Conservation (phyloP, 1,139 yeast species). For the Suhomyces taliae region DNA sequence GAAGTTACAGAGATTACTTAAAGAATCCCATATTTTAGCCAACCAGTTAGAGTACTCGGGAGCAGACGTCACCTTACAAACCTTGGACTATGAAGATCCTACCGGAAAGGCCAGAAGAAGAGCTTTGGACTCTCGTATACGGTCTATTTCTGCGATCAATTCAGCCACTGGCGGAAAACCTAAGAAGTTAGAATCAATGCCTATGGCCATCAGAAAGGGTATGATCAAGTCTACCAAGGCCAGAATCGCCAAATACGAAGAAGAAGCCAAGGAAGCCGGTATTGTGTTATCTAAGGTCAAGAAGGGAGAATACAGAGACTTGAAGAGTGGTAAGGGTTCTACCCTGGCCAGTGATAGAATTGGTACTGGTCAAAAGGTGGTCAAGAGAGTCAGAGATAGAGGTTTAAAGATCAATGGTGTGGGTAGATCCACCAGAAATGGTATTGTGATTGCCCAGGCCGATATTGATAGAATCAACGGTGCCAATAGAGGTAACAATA, state of each 20-base stretch:
- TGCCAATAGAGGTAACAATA: constrained; percentile 15
- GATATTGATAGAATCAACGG: constrained; percentile 58
- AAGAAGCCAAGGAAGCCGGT: constrained; percentile 86
- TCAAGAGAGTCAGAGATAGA: constrained; percentile 55
- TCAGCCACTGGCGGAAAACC: constrained; percentile 42
- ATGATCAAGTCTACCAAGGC: constrained; percentile 60
- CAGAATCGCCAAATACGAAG: constrained; percentile 59
- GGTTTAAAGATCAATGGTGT: constrained; percentile 78
- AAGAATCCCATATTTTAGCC: constrained; percentile 83
- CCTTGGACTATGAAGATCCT: constrained; percentile 66
- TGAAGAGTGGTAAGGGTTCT: constrained; percentile 56
- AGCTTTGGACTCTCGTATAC: constrained; percentile 67
- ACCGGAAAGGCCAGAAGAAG: constrained; percentile 79
- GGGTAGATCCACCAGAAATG: constrained; percentile 80
- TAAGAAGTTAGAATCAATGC: constrained; percentile 68
- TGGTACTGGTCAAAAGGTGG: constrained; percentile 47
- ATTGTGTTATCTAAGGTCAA: constrained; percentile 67
- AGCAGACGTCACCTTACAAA: constrained; percentile 71
- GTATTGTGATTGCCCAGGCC: constrained; percentile 67
- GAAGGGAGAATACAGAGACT: constrained; percentile 62
- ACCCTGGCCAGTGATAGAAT: constrained; percentile 55
- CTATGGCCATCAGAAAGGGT: constrained; percentile 86
- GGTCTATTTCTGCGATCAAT: constrained; percentile 53
- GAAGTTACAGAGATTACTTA: constrained; percentile 75
- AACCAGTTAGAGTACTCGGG: constrained; percentile 61